Percentiles rank a stretch among this genome's conserved stretches.
These are phyloP conservation scores for Pistacia atlantica DNA, from an alignment of 345 rosid genomes.

Conservation along the genomic window DNA sequence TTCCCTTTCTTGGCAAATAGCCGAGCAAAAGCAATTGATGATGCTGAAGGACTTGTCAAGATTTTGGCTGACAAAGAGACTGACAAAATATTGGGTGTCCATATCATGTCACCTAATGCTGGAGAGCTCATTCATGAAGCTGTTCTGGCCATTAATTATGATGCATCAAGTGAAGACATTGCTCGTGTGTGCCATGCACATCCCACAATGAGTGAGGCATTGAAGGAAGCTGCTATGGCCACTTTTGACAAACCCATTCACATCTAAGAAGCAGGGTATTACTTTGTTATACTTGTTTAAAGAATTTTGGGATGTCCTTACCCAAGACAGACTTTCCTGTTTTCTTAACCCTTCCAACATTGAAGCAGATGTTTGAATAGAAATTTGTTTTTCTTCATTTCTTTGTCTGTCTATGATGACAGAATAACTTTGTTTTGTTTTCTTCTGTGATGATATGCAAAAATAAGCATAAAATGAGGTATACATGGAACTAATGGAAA, in stretches of 20 bases:
- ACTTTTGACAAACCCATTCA: conserved; percentile 99
- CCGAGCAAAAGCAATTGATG: conserved; percentile 97
- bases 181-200: conserved; percentile 98
- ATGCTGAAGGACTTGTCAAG: conserved; percentile 90
- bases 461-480: conserved; percentile 10
- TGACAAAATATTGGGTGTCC: conserved; percentile 93
- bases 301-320: conserved; percentile 17
- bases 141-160: conserved; percentile 79
- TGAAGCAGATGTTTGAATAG: conserved; percentile 27
- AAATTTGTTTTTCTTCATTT: conserved; percentile 23
- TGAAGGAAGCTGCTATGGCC: conserved; percentile 99
- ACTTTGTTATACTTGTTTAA: conserved; percentile 21
- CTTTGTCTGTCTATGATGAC: conserved; percentile 7
- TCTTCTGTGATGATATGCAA: conserved; percentile 4
- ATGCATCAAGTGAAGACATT: conserved; percentile 91
- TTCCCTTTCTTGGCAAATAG: conserved; percentile 99
- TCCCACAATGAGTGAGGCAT: conserved; percentile 98
- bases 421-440: conserved; percentile 21
- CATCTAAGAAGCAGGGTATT: conserved; percentile 40
- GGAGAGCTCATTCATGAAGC: conserved; percentile 99
- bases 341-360: conserved; percentile 21
- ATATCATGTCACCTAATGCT: conserved; percentile 93
- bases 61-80: conserved; percentile 95
- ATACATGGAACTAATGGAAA: neutral
- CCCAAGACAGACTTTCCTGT: conserved; percentile 13